A percentile compares a stretch with the other conserved stretches of the same genome.
phyloP scores from a whole-genome alignment of 2,329 filamentous ascomycete species.

The Teratosphaeria epicoccoides region DNA sequence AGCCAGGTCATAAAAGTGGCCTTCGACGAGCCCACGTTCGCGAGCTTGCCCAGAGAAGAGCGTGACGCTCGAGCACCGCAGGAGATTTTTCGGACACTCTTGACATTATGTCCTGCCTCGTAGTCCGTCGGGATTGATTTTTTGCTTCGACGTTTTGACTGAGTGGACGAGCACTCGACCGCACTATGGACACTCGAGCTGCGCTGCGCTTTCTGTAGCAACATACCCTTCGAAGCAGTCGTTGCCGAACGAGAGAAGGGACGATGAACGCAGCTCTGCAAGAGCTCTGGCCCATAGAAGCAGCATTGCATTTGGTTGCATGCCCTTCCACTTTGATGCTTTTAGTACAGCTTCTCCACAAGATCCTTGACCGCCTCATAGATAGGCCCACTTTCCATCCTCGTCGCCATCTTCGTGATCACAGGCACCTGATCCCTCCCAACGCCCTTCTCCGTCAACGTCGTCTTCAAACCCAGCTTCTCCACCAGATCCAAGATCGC shows the following conservation, averaged over 20 bases:
- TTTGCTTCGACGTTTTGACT: no score
- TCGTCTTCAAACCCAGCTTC: constrained; percentile 34
- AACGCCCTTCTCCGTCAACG: constrained; percentile 37
- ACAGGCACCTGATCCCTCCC: constrained; percentile 31
- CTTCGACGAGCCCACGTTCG: no score
- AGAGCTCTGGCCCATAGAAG: not conserved
- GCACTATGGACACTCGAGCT: no score
- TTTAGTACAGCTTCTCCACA: constrained; percentile 34
- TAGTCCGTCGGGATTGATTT: no score
- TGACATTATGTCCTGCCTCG: no score
- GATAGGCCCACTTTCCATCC: constrained; percentile 31
- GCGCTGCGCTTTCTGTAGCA: no score
- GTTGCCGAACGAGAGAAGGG: not conserved
- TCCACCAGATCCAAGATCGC: constrained; percentile 35
- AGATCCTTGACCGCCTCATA: constrained; percentile 35
- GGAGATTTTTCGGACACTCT: no score
- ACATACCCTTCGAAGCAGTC: not conserved
- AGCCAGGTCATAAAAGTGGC: no score
- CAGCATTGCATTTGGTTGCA: not conserved
- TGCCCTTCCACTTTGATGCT: not conserved
- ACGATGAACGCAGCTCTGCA: not conserved
- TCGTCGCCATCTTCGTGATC: constrained; percentile 36
- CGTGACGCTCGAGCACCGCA: no score
- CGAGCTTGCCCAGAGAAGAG: no score
- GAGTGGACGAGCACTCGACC: no score